Percentiles rank a stretch among this genome's conserved stretches.
These are phyloP conservation scores for Dalbergia cultrata DNA, from an alignment of 306 rosid species.

Conservation along the genomic window DNA sequence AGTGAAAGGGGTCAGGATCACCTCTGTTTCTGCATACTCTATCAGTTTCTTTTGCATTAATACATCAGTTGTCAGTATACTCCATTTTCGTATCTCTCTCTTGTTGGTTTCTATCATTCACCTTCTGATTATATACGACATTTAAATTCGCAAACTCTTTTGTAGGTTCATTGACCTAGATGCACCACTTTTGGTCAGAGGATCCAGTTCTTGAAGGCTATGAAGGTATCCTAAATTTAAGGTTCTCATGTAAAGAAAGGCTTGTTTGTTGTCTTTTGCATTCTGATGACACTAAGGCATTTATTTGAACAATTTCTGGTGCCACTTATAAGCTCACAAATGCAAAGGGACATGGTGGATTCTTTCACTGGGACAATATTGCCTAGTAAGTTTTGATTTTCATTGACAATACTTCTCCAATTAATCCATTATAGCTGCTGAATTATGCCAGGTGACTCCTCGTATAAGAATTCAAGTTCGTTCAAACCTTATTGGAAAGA, in stretches of 20 bases:
- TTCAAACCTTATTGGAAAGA: slow-evolving; percentile 32
- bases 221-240: slow-evolving; percentile 59
- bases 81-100: too few species aligned
- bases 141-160: slow-evolving; percentile 27
- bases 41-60: too few species aligned
- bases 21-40: too few species aligned
- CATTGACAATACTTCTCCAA: slow-evolving; percentile 5
- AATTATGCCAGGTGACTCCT: neutral
- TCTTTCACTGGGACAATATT: slow-evolving; percentile 86
- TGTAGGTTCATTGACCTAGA: slow-evolving; percentile 85
- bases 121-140: neutral
- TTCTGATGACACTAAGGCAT: neutral
- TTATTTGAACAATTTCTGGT: slow-evolving; percentile 68
- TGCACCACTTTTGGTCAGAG: slow-evolving; percentile 76
- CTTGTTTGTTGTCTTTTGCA: slow-evolving; percentile 13
- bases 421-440: neutral
- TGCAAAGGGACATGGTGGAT: slow-evolving; percentile 90
- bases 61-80: too few species aligned
- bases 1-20: too few species aligned
- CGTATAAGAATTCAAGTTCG: neutral
- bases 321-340: slow-evolving; percentile 77
- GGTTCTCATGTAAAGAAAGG: slow-evolving; percentile 16
- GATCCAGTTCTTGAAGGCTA: slow-evolving; percentile 93
- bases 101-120: neutral
- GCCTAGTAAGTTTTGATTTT: slow-evolving; percentile 61